phyloP scores from a whole-genome alignment of 306 rosid species.

The Fagus sylvatica region DNA sequence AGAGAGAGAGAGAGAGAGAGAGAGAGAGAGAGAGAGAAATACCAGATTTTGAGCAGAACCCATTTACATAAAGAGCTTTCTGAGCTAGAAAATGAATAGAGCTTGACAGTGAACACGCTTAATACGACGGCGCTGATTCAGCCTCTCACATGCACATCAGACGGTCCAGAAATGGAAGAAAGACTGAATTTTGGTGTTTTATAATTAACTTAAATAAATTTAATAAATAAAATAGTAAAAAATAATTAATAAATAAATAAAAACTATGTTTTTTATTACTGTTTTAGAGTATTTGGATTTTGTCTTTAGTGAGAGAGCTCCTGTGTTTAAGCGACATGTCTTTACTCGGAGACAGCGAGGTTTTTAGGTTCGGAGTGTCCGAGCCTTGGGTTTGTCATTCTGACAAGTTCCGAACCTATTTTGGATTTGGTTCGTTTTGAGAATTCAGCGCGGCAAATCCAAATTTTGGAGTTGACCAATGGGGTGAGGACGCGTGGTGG shows the following conservation, averaged over 20 bases:
- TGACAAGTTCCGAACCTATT: constrained; percentile 52
- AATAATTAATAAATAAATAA: not conserved
- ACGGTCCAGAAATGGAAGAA: constrained; percentile 24
- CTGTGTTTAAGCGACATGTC: constrained; percentile 32
- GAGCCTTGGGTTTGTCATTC: constrained; percentile 37
- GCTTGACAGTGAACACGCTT: not conserved
- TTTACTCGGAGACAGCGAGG: not conserved
- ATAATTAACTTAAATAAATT: not conserved
- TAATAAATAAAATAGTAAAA: too few species aligned
- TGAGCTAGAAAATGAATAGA: constrained; percentile 12
- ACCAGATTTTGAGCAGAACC: constrained; percentile 29
- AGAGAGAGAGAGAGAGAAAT: constrained; percentile 4
- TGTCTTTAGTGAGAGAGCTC: constrained; percentile 36
- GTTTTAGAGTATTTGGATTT: constrained; percentile 30
- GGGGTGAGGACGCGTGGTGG: constrained; percentile 35
- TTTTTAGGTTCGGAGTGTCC: constrained; percentile 33
- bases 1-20: not conserved
- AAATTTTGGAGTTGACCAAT: constrained; percentile 36
- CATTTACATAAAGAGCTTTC: constrained; percentile 14
- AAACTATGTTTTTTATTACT: not conserved
- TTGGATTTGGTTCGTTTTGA: constrained; percentile 20
- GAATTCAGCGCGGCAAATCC: constrained; percentile 85
- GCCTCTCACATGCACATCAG: constrained; percentile 19
- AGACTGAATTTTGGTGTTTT: constrained; percentile 15
- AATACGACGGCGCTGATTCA: constrained; percentile 21